Conservation (phyloP, 2,329 filamentous ascomycete species). For the Thielaviopsis punctulata region DNA sequence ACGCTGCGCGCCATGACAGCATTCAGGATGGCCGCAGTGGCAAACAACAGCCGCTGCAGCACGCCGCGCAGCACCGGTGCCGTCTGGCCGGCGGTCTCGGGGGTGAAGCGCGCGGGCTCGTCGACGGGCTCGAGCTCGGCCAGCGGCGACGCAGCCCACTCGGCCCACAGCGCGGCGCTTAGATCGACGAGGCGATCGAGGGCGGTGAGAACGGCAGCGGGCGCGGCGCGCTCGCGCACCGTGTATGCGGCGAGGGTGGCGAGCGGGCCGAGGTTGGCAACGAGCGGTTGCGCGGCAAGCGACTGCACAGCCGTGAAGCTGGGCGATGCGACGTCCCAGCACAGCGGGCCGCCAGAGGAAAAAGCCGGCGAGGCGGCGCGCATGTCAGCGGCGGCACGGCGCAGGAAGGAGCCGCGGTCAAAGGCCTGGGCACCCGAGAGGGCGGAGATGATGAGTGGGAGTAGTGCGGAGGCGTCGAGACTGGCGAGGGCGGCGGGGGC, state of each 20-base stretch:
- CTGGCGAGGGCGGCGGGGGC: constrained; percentile 39
- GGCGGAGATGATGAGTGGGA: constrained; percentile 52
- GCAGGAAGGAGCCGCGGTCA: constrained; percentile 58
- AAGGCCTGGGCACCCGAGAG: constrained; percentile 59
- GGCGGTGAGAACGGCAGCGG: constrained; percentile 27
- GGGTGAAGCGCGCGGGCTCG: constrained; percentile 44
- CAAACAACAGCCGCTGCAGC: constrained; percentile 59
- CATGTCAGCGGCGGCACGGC: constrained; percentile 29
- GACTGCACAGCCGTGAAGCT: constrained; percentile 43
- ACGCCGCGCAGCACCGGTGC: constrained; percentile 59
- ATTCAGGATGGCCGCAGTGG: constrained; percentile 56
- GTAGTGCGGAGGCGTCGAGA: constrained; percentile 49
- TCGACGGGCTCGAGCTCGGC: constrained; percentile 54
- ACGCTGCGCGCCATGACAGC: constrained; percentile 50
- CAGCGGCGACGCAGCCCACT: constrained; percentile 60
- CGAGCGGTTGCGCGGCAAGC: constrained; percentile 42
- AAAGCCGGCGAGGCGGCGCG: constrained; percentile 1
- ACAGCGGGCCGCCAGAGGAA: constrained; percentile 31
- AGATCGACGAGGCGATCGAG: constrained; percentile 52
- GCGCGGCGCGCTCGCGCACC: constrained; percentile 35
- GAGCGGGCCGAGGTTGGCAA: constrained; percentile 49
- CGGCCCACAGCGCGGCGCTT: constrained; percentile 44
- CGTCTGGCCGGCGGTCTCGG: constrained; percentile 47
- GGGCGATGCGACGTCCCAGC: constrained; percentile 44
- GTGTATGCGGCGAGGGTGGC: constrained; percentile 48